Conservation (phyloP, 2,329 filamentous ascomycete species). For the Colletotrichum theobromicola region DNA sequence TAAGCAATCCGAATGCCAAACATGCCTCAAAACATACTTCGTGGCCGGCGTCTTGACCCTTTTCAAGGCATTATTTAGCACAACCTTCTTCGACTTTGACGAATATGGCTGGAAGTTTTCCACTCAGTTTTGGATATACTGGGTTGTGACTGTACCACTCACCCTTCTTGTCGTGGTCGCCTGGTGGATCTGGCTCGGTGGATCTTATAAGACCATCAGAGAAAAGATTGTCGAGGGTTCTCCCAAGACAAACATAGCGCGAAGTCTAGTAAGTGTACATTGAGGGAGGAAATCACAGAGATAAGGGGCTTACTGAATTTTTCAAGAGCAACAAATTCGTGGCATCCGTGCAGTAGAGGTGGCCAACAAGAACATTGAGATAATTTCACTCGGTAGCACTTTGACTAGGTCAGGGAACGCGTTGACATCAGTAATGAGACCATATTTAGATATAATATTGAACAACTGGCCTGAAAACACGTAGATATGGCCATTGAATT, state of each 20-base stretch:
- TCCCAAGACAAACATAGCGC: neutral
- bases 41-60: neutral
- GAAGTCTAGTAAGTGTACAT: too few species aligned
- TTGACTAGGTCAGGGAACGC: too few species aligned
- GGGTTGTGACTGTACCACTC: neutral
- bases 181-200: neutral
- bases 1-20: neutral
- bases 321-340: neutral
- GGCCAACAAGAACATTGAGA: neutral
- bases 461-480: too few species aligned
- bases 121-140: neutral
- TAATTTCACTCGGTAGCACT: too few species aligned
- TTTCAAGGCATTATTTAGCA: neutral
- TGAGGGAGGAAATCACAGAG: neutral
- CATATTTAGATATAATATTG: too few species aligned
- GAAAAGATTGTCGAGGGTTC: neutral
- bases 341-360: neutral
- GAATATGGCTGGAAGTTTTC: neutral
- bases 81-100: neutral
- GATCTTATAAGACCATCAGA: neutral
- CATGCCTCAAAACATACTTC: neutral
- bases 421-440: too few species aligned
- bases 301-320: rapidly evolving
- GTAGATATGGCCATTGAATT: too few species aligned
- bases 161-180: neutral